Evolutionary conservation across 805 yeast species (phyloP).

Genomic region (Suhomyces tanzawaensis): DNA sequence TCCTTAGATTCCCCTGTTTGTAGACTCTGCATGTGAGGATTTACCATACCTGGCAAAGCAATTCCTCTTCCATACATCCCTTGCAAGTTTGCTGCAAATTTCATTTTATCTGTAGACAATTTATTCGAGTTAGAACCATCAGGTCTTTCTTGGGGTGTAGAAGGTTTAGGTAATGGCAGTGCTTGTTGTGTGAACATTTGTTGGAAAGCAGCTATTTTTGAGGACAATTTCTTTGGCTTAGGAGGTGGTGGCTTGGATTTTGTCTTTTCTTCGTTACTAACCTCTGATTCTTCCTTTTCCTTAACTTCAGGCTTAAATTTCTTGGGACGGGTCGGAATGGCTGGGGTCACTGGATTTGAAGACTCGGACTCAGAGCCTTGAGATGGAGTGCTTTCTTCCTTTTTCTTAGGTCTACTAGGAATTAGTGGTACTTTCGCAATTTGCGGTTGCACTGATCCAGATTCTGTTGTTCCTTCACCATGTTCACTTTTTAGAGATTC

Average conservation of each 20-base stretch:
- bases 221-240: conserved; percentile 74
- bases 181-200: conserved; percentile 55
- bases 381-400: background rate
- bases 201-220: conserved; percentile 78
- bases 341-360: conserved; percentile 3
- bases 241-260: conserved; percentile 44
- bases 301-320: conserved; percentile 1
- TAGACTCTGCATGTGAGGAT: conserved; percentile 30
- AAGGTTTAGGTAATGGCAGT: background rate
- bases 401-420: conserved; percentile 1
- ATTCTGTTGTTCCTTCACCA: too few relatives aligned
- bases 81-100: conserved; percentile 57
- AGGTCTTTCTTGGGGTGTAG: background rate
- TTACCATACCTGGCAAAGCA: conserved; percentile 54
- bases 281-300: background rate
- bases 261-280: background rate
- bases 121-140: conserved; percentile 14
- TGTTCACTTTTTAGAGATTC: too few relatives aligned
- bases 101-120: conserved; percentile 37
- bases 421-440: too few relatives aligned
- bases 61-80: conserved; percentile 55
- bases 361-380: too few relatives aligned
- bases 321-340: conserved; percentile 14
- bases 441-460: too few relatives aligned
- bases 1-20: background rate